phyloP scores from a whole-genome alignment of 345 rosid genomes.

The Brassica carinata region DNA sequence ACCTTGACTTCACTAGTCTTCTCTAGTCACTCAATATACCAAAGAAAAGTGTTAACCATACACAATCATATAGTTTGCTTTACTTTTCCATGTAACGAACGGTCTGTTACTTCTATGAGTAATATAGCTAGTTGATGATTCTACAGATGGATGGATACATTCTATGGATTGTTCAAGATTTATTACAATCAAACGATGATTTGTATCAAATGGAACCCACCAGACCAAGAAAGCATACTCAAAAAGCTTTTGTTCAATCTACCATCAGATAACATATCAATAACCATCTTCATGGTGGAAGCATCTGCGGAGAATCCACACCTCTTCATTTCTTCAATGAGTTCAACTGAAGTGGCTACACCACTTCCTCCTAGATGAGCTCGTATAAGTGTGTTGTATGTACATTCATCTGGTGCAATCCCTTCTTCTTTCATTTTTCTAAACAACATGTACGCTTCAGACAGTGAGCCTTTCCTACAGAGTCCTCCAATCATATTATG shows the following conservation, averaged over 20 bases:
- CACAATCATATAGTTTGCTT: slow-evolving; percentile 18
- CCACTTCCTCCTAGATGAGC: neutral
- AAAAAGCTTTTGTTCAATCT: neutral
- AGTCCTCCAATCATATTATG: neutral
- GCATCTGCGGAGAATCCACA: slow-evolving; percentile 2
- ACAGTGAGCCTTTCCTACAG: neutral
- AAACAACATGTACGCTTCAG: neutral
- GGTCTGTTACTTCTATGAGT: slow-evolving; percentile 9
- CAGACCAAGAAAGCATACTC: neutral
- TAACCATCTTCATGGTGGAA: slow-evolving; percentile 2
- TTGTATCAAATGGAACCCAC: neutral
- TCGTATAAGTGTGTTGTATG: neutral
- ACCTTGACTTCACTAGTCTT: slow-evolving; percentile 23
- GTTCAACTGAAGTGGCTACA: neutral
- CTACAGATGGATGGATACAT: neutral
- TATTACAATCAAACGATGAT: neutral
- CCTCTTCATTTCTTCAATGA: neutral
- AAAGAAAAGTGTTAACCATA: neutral
- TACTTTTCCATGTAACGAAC: slow-evolving; percentile 22
- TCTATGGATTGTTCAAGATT: neutral
- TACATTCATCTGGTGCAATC: neutral
- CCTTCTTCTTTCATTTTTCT: neutral
- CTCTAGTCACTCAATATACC: slow-evolving; percentile 18
- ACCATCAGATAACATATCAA: neutral
- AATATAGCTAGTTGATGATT: slow-evolving; percentile 6